phyloP scores from a whole-genome alignment of 2,329 filamentous ascomycete genomes.

The Ambrosiella cleistominuta region DNA sequence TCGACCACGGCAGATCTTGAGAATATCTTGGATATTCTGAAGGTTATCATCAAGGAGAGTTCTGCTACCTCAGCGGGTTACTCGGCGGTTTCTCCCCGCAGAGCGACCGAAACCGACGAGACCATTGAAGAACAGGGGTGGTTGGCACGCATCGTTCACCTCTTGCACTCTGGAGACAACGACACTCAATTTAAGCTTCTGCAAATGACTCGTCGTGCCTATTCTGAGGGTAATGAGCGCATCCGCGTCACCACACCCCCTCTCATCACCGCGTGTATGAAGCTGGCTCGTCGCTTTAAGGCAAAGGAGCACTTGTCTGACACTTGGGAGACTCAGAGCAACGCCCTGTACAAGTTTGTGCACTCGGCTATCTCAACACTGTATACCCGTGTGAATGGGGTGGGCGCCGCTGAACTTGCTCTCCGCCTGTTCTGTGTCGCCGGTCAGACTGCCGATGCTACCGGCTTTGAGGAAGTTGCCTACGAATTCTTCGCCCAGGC shows the following conservation, averaged over 20 bases:
- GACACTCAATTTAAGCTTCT: slow-evolving; percentile 89
- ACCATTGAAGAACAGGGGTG: slow-evolving; percentile 96
- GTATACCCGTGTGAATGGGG: slow-evolving; percentile 64
- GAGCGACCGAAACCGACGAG: slow-evolving; percentile 75
- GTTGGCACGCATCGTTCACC: slow-evolving; percentile 80
- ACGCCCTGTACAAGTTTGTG: slow-evolving; percentile 86
- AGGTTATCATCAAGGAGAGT: slow-evolving; percentile 86
- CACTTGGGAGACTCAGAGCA: slow-evolving; percentile 46
- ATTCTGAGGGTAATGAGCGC: slow-evolving; percentile 79
- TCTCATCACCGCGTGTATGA: slow-evolving; percentile 75
- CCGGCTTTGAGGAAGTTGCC: slow-evolving; percentile 81
- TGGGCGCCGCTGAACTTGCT: slow-evolving; percentile 69
- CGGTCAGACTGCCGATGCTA: slow-evolving; percentile 82
- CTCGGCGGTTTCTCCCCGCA: slow-evolving; percentile 59
- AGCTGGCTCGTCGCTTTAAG: slow-evolving; percentile 78
- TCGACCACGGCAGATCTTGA: slow-evolving; percentile 64
- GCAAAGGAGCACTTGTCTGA: slow-evolving; percentile 65
- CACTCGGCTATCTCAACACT: slow-evolving; percentile 74
- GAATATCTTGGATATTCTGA: slow-evolving; percentile 72
- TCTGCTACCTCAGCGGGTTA: slow-evolving; percentile 72
- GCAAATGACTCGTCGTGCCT: slow-evolving; percentile 73
- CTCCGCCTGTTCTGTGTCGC: slow-evolving; percentile 81
- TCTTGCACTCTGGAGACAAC: slow-evolving; percentile 69
- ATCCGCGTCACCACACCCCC: slow-evolving; percentile 92
- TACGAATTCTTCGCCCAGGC: slow-evolving; percentile 98